phyloP scores from a whole-genome alignment of 2,329 filamentous ascomycete genomes.

The Blastomyces gilchristii region DNA sequence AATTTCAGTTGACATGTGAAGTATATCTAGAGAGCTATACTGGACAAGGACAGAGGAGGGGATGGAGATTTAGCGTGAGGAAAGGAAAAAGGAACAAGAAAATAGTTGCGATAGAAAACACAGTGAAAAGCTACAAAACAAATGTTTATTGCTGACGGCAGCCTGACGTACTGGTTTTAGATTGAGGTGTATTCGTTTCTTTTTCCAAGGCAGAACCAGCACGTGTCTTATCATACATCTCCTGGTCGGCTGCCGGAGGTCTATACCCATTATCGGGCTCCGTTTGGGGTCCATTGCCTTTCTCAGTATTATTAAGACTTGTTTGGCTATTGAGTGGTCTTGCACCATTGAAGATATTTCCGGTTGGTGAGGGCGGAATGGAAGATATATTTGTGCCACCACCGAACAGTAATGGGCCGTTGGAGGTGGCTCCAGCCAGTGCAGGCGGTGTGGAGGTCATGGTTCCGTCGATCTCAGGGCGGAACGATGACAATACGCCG shows the following conservation, averaged over 20 bases:
- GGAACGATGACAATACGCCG: background rate
- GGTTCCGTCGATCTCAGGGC: background rate
- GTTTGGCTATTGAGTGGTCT: background rate
- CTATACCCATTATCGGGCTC: background rate
- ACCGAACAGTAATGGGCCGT: background rate
- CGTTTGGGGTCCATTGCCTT: background rate
- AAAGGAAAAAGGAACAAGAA: background rate
- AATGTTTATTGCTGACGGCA: conserved; percentile 6
- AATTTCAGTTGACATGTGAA: background rate
- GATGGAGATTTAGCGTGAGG: background rate
- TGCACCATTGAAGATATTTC: background rate
- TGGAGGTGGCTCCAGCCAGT: background rate
- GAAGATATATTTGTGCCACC: background rate
- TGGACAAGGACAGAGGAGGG: background rate
- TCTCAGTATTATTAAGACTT: background rate
- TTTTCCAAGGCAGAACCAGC: background rate
- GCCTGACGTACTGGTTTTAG: conserved; percentile 4
- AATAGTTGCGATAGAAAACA: background rate
- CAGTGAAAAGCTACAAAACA: background rate
- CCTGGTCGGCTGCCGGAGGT: background rate
- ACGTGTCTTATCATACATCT: background rate
- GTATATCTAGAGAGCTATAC: background rate
- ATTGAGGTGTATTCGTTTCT: background rate
- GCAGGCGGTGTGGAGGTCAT: background rate
- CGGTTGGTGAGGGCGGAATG: background rate